Evolutionary conservation across 441 rosid species (phyloP).

Genomic region (Mallotus japonicus): DNA sequence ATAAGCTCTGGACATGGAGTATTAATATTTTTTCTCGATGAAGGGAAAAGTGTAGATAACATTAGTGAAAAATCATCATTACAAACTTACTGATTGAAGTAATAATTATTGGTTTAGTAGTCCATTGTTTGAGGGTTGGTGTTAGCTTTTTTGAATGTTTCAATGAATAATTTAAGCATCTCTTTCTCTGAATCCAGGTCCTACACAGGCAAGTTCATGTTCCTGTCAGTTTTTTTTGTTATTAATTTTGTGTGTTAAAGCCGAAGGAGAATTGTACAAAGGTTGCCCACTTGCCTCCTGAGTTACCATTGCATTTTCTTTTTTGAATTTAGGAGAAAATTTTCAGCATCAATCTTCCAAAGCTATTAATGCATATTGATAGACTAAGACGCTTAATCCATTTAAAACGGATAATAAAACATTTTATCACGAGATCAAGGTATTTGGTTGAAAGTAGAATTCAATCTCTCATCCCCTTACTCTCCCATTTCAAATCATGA

Average conservation of each 20-base stretch:
- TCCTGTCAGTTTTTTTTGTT: not conserved
- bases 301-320: too few species aligned
- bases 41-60: not conserved
- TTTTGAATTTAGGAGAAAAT: too few species aligned
- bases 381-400: too few species aligned
- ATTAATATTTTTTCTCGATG: not conserved
- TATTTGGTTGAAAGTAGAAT: too few species aligned
- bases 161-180: not conserved
- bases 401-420: too few species aligned
- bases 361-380: too few species aligned
- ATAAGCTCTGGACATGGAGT: too few species aligned
- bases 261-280: not conserved
- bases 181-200: not conserved
- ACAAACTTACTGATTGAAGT: not conserved
- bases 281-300: not conserved
- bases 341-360: too few species aligned
- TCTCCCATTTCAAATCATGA: too few species aligned
- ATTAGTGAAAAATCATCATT: constrained; percentile 2
- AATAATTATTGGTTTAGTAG: not conserved
- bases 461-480: too few species aligned
- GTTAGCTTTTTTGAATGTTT: not conserved
- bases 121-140: not conserved
- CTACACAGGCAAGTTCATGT: not conserved
- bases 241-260: not conserved
- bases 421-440: too few species aligned